These are phyloP conservation scores for Pestalotiopsis sp. DNA, from an alignment of 2,329 filamentous ascomycete species.

Conservation along the genomic window DNA sequence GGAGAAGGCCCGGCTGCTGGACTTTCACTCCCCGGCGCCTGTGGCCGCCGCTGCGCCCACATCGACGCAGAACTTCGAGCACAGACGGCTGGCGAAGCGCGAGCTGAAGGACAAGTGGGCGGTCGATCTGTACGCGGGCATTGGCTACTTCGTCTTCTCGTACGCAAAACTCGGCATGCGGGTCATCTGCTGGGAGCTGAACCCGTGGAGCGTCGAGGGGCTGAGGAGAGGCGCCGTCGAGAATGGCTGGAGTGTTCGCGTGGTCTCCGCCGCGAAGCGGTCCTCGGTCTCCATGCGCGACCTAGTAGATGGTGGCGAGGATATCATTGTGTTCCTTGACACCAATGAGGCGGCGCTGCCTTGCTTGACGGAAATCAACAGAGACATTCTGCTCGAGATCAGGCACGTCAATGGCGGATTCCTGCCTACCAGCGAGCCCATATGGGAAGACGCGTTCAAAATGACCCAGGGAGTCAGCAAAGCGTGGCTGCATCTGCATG, in stretches of 20 bases:
- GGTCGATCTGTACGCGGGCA: constrained; percentile 88
- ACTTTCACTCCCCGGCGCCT: constrained; percentile 39
- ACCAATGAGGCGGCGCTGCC: constrained; percentile 60
- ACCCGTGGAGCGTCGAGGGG: constrained; percentile 85
- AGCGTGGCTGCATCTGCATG: constrained; percentile 67
- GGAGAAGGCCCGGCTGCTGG: constrained; percentile 79
- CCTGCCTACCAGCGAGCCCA: constrained; percentile 57
- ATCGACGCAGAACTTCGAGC: not conserved
- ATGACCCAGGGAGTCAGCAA: constrained; percentile 39
- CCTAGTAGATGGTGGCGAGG: not conserved
- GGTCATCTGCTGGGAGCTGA: constrained; percentile 88
- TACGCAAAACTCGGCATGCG: constrained; percentile 73
- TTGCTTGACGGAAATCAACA: constrained; percentile 32
- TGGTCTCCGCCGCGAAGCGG: constrained; percentile 51
- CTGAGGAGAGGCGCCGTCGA: constrained; percentile 72
- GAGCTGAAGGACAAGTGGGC: constrained; percentile 45
- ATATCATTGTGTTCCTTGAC: constrained; percentile 69
- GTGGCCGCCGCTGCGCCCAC: too few relatives aligned
- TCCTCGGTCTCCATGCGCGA: not conserved
- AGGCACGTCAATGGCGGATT: constrained; percentile 68
- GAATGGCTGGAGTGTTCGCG: constrained; percentile 67
- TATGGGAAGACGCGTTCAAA: constrained; percentile 55
- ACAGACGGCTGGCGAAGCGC: constrained; percentile 14
- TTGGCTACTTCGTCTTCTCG: constrained; percentile 90
- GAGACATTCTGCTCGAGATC: constrained; percentile 42